Conservation (phyloP, 2,329 filamentous ascomycete species). For the Lasiodiplodia gonubiensis region DNA sequence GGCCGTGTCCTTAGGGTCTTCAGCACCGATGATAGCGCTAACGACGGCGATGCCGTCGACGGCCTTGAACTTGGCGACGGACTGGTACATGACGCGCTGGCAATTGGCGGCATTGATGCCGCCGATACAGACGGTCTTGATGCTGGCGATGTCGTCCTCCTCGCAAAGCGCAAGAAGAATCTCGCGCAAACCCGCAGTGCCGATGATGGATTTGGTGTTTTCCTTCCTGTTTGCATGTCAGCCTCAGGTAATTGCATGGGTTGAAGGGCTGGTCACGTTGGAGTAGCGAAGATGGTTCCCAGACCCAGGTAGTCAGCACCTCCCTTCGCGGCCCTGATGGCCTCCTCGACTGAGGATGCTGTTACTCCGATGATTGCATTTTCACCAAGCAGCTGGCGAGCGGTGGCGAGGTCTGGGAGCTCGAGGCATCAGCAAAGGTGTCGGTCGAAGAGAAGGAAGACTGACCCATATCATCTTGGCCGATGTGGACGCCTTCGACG, state of each 20-base stretch:
- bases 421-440: constrained; percentile 14
- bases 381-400: constrained; percentile 74
- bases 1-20: constrained; percentile 69
- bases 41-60: constrained; percentile 88
- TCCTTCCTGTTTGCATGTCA: constrained; percentile 67
- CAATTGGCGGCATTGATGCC: constrained; percentile 81
- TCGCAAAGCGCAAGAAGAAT: constrained; percentile 68
- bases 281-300: constrained; percentile 85
- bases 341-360: constrained; percentile 76
- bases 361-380: constrained; percentile 88
- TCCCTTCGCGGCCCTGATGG: constrained; percentile 69
- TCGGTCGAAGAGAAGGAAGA: not conserved
- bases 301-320: constrained; percentile 93
- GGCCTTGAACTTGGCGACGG: constrained; percentile 58
- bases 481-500: constrained; percentile 91
- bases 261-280: constrained; percentile 60
- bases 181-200: constrained; percentile 70
- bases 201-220: constrained; percentile 83
- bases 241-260: not conserved
- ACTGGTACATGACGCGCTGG: constrained; percentile 76
- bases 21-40: constrained; percentile 80
- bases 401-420: constrained; percentile 63
- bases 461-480: constrained; percentile 87
- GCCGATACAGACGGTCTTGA: constrained; percentile 78
- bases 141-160: constrained; percentile 36